phyloP scores from a whole-genome alignment of 1,284 basidiomycete genomes.

The Paramarasmius palmivorus region DNA sequence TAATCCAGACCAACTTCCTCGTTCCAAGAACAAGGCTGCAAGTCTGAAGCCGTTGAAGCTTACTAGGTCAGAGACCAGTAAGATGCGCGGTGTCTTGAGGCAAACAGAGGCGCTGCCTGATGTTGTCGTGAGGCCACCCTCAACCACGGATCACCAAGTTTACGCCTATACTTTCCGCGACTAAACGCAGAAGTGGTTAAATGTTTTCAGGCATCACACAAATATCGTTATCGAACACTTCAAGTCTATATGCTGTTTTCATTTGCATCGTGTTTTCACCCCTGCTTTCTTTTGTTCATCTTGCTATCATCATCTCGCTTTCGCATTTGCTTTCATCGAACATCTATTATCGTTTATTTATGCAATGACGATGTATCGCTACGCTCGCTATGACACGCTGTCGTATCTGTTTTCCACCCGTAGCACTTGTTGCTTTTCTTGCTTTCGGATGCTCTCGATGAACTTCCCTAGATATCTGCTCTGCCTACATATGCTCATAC shows the following conservation, averaged over 20 bases:
- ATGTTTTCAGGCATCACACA: constrained; percentile 14
- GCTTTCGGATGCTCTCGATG: constrained; percentile 21
- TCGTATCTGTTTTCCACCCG: constrained; percentile 15
- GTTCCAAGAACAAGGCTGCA: constrained; percentile 29
- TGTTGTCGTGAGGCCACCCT: constrained; percentile 47
- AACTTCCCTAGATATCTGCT: constrained; percentile 16
- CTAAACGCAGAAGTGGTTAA: constrained; percentile 28
- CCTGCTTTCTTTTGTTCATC: constrained; percentile 6
- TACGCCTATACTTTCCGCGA: constrained; percentile 38
- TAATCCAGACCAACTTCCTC: constrained; percentile 26
- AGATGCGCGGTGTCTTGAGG: constrained; percentile 49
- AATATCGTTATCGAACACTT: neutral
- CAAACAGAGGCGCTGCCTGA: constrained; percentile 42
- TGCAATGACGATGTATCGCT: constrained; percentile 1
- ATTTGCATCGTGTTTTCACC: constrained; percentile 7
- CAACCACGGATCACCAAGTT: constrained; percentile 32
- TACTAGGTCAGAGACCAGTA: constrained; percentile 59
- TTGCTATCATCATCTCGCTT: constrained; percentile 1
- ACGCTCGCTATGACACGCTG: constrained; percentile 6
- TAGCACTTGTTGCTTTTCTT: constrained; percentile 13
- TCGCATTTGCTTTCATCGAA: constrained; percentile 1
- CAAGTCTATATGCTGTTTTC: neutral
- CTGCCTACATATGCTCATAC: constrained; percentile 10
- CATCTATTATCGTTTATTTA: neutral
- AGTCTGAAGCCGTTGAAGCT: constrained; percentile 58